Percentiles rank a stretch among this genome's conserved stretches.
These are phyloP conservation scores for Phialophora expanda DNA, from an alignment of 2,329 filamentous ascomycete species.

Conservation along the genomic window DNA sequence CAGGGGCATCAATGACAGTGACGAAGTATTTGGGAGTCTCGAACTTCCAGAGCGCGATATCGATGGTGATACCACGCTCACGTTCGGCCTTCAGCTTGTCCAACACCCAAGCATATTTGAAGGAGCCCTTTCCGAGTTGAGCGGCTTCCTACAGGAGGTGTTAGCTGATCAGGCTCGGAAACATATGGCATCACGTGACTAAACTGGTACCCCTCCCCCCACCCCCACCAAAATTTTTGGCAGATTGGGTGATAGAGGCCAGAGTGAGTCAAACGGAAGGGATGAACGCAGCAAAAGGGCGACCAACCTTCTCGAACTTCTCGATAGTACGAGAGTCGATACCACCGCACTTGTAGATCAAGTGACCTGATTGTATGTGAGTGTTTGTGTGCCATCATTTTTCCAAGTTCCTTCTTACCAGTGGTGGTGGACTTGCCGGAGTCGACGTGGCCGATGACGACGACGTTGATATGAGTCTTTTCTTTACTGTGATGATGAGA, in stretches of 20 bases:
- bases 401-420: conserved; percentile 63
- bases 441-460: conserved; percentile 99
- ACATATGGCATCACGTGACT: conserved; percentile 38
- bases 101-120: conserved; percentile 99
- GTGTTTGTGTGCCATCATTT: conserved; percentile 39
- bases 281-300: conserved; percentile 15
- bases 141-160: conserved; percentile 77
- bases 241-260: conserved; percentile 37
- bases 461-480: conserved; percentile 96
- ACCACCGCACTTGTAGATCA: conserved; percentile 99
- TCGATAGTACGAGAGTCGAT: conserved; percentile 99
- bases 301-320: conserved; percentile 99
- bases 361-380: conserved; percentile 67
- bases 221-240: conserved; percentile 43
- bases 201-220: conserved; percentile 44
- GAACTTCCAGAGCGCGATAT: conserved; percentile 99
- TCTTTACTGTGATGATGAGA: conserved; percentile 72
- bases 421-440: conserved; percentile 98
- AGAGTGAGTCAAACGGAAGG: conserved; percentile 18
- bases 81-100: conserved; percentile 99
- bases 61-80: conserved; percentile 99
- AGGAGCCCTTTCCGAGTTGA: conserved; percentile 99
- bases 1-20: conserved; percentile 98
- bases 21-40: conserved; percentile 98
- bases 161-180: conserved; percentile 19